A percentile compares a stretch with the other conserved stretches of the same genome.
phyloP scores from a whole-genome alignment of 1,284 basidiomycete genomes.

The Marasmius oreades region DNA sequence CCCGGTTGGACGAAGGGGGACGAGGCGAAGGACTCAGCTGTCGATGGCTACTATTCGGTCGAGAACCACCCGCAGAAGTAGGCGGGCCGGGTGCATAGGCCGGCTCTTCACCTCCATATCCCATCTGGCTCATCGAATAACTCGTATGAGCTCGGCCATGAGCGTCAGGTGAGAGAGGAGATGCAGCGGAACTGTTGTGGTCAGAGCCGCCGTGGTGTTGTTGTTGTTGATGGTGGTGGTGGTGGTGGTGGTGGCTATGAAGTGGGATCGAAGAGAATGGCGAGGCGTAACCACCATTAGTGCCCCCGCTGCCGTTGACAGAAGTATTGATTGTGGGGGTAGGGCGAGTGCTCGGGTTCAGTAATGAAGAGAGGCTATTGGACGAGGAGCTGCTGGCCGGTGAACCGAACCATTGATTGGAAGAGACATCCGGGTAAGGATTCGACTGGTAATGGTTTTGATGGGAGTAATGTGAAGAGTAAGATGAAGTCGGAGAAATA shows the following conservation, averaged over 20 bases:
- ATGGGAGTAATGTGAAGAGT: constrained; percentile 45
- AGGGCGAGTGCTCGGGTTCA: constrained; percentile 67
- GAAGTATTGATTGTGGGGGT: constrained; percentile 67
- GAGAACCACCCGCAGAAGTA: constrained; percentile 37
- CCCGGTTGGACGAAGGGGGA: constrained; percentile 34
- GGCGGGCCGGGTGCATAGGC: background rate
- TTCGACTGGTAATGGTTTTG: constrained; percentile 27
- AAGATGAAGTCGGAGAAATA: constrained; percentile 50
- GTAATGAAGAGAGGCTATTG: constrained; percentile 71
- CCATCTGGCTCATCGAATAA: constrained; percentile 57
- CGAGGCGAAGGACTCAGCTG: constrained; percentile 36
- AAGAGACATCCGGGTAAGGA: constrained; percentile 8
- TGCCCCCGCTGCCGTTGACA: constrained; percentile 8
- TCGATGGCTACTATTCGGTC: constrained; percentile 69
- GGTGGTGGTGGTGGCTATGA: constrained; percentile 30
- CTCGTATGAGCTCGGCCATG: constrained; percentile 74
- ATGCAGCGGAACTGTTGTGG: constrained; percentile 47
- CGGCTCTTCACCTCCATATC: constrained; percentile 57
- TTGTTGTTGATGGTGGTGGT: background rate
- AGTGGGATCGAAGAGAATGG: constrained; percentile 66
- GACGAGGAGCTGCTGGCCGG: constrained; percentile 62
- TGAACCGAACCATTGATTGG: constrained; percentile 37
- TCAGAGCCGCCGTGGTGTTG: constrained; percentile 31
- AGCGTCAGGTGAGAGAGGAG: constrained; percentile 75
- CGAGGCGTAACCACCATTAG: constrained; percentile 43